Base-by-base conservation (phyloP, 441 rosid genomes). In the Erodium chrysanthum region DNA sequence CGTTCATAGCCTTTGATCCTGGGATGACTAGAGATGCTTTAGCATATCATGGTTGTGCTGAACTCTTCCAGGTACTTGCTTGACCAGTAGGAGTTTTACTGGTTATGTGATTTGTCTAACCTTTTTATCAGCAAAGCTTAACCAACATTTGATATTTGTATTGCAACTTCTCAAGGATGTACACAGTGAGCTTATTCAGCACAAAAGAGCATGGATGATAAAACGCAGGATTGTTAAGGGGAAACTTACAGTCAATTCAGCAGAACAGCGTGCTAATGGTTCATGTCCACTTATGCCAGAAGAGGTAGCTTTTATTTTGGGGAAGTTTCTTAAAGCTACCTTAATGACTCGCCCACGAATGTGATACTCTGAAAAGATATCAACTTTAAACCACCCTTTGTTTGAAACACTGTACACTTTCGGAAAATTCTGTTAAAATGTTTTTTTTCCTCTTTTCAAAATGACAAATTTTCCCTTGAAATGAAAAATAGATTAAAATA, bases 31-130 rank as follows among this genome's bases (percentile, higher is more conserved):
- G 97, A 80, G 99, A 94, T 78, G 94, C 96, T 68, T 84, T 94
- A 70, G 99, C 99, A n/a, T 91, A 85, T 76, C 79, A 91, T 76
- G 97, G 99, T 68, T 94, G 97, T 79, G 91, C 97, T 62, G 99
- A 94, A 81, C 88, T 94, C 60, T 94, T 94, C 91, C 99, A 94
- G 97, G 98, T 94, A 88, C 81, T 74, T 74, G 37, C 71, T 77
- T 71, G 76, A 73, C 52, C 74, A 23, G 62, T 37, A 63, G 68
- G 61, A 42, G 42, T 37, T n/a, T 70, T 27, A 64, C 68, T 71
- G 71, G n/a, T 74, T 7, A 72, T 78, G 70, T 66, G 31, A 71
- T 68, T 73, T 71, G 20, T 70, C n/a, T 15, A 22, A 44, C 14
- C 48, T 60, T 73, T 73, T 75, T 54, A 15, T 59, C 40, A n/a